Conservation (phyloP, 2,329 filamentous ascomycete species). For the Aspergillus intermedius region DNA sequence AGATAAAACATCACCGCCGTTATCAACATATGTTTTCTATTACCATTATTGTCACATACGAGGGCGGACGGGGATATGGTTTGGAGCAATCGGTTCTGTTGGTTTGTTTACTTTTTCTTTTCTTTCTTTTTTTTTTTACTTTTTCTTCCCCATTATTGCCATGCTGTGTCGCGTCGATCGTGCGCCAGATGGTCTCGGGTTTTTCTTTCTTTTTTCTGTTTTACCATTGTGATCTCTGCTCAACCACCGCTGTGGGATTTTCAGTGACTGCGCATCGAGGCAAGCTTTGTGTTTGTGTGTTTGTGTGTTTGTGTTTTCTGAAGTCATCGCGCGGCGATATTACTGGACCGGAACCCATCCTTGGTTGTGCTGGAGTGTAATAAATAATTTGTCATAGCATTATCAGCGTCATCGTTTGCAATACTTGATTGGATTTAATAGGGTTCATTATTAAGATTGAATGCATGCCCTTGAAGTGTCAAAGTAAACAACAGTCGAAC, state of each 20-base stretch:
- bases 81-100: not conserved
- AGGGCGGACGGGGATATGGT: conserved; percentile 1
- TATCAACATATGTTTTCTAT: not conserved
- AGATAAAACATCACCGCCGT: not conserved
- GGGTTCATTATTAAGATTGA: too few species aligned
- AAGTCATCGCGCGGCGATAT: not conserved
- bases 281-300: not conserved
- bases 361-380: not conserved
- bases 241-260: not conserved
- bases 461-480: too few species aligned
- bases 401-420: not conserved
- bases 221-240: not conserved
- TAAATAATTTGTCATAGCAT: conserved; percentile 1
- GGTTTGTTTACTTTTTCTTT: conserved; percentile 5
- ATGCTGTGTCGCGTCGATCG: conserved; percentile 4
- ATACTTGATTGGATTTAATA: not conserved
- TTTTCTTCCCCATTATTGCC: not conserved
- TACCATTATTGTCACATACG: not conserved
- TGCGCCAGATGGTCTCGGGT: conserved; percentile 6
- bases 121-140: too few species aligned
- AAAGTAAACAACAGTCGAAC: too few species aligned
- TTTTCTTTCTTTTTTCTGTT: conserved; percentile 5
- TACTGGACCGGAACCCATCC: not conserved
- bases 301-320: not conserved
- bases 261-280: not conserved